phyloP scores from a whole-genome alignment of 306 rosid genomes.

The Rosa rugosa region DNA sequence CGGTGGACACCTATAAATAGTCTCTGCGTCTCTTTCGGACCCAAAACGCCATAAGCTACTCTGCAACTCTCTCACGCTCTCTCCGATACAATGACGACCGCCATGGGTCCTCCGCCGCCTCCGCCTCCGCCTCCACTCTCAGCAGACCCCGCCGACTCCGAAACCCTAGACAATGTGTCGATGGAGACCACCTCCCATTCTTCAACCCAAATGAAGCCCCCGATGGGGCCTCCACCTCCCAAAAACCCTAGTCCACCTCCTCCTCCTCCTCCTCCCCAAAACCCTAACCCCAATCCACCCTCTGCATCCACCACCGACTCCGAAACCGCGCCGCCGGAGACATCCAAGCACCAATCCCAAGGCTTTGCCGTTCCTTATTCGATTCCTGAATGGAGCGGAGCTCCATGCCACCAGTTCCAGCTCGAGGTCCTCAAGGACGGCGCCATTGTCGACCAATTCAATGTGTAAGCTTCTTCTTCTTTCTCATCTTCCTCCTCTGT shows the following conservation, averaged over 20 bases:
- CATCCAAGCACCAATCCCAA: conserved; percentile 32
- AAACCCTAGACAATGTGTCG: background rate
- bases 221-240: conserved; percentile 48
- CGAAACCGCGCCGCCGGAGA: conserved; percentile 4
- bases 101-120: conserved; percentile 54
- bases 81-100: conserved; percentile 45
- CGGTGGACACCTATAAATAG: background rate
- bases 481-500: background rate
- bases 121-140: conserved; percentile 11
- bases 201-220: conserved; percentile 11
- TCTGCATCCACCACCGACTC: conserved; percentile 19
- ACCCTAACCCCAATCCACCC: background rate
- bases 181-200: conserved; percentile 20
- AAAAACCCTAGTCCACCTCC: conserved; percentile 16
- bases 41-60: too few relatives aligned
- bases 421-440: conserved; percentile 94
- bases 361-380: conserved; percentile 53
- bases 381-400: conserved; percentile 80
- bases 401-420: conserved; percentile 68
- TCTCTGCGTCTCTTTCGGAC: background rate
- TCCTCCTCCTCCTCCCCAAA: conserved; percentile 3
- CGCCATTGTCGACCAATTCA: conserved; percentile 54
- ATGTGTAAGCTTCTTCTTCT: conserved; percentile 35
- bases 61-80: too few relatives aligned
- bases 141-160: conserved; percentile 8